Evolutionary conservation across 805 yeast species (phyloP), one percentile per base, ranked within the genome.

Genomic region (Candida yuanshanica): DNA sequence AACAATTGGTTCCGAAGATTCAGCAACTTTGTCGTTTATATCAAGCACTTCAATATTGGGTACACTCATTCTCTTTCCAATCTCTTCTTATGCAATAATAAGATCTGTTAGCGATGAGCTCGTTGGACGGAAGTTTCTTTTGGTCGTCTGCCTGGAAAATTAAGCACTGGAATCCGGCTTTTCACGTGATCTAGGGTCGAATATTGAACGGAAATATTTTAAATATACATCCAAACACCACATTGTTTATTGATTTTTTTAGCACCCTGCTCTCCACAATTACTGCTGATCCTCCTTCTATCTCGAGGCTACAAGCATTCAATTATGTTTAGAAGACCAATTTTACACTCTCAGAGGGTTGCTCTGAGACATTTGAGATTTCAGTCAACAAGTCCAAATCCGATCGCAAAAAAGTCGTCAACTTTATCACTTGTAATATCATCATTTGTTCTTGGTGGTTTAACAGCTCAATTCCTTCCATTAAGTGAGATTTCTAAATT

Each of bases 381-480:
- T 13, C 39, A 37, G 29, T 29, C 39, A 10, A 36, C 38, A 12
- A n/a, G 14, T 7, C 12, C 33, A 2, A 17, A 13, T 6, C 7
- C 33, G 4, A 13, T 10, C 21, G 13, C 24, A 7, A 36, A 39
- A 26, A 35, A 20, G 27, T 46, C 52, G 0, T 42, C 47, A 11
- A 25, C 36, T 2, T 9, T 42, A 20, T 45, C 57, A 0, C 34
- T 53, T 21, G 37, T 46, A 11, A 24, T 54, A 1, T 42, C 58
- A 7, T 59, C 64, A 17, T 62, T 65, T 37, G 45, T 49, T 7
- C 49, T 59, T 2, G 73, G 73, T 2, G 58, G 62, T 2, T 53
- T 51, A 4, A 48, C 64, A 11, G 69, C 71, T 2, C 56, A 59
- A 29, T 53, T 52, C 34, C 53, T 65, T 22, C 63, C 68, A 6